Evolutionary conservation across 2,329 filamentous ascomycete species (phyloP), one percentile per base, ranked within the genome.

Genomic region (Aspergillus latus): DNA sequence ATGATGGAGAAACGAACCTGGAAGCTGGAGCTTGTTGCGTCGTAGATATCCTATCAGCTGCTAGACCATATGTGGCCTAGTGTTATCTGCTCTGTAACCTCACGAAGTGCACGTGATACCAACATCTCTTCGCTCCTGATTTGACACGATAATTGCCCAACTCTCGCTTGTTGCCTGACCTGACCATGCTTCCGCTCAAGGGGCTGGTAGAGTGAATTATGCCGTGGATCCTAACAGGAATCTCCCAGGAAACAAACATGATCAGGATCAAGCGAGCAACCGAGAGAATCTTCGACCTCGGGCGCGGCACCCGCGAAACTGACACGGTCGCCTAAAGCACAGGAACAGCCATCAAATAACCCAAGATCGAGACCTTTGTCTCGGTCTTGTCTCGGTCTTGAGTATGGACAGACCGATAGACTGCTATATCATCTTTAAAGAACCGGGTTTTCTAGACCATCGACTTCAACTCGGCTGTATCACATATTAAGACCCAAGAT

Each of bases 201-300:
- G 65, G 80, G 74, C 62, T 72, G 76, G 51, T 80, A 77, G 5
- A 77, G 77, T 10, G 56, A 61, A 54, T 67, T 76, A 39, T 39
- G 36, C 13, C 36, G 11, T 39, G 36, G n/a, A 39, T 11, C 13
- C 78, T 78, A 63, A 72, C 72, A 54, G 78, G 77, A 76, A 75
- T 29, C 74, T 52, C 76, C 80, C 60, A 45, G 72, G 75, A 32
- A 74, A 80, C 52, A 76, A 80, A 59, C 75, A 79, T 58, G 74
- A 78, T 51, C 64, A 49, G 56, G 66, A 28, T 68, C 15, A 68
- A 43, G 75, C 79, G 40, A 73, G 77, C 42, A 81, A 34, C 72
- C 78, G 57, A 73, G 57, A 74, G 9, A 15, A 3, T 2, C 82
- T 58, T 80, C 29, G 13, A 4, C 28, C 83, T 57, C 75, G 82